Evolutionary conservation across 2,329 filamentous ascomycete genomes (phyloP), one percentile per base, ranked within the genome.

Genomic region (Alternaria infectoria): DNA sequence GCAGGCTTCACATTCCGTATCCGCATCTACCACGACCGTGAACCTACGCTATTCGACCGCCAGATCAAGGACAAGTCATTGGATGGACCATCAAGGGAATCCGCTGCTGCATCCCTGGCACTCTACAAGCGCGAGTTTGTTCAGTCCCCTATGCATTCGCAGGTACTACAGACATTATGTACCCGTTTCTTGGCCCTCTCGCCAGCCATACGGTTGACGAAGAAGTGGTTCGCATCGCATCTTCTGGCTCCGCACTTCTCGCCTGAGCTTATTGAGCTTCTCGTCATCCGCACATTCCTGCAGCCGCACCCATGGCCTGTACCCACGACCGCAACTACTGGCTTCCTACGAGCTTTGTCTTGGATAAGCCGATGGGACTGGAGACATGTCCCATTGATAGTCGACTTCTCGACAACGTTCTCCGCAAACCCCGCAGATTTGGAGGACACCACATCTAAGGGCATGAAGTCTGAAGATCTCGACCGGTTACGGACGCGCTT

Each of bases 331-430:
- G 85, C 90, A 10, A 89, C 89, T 71, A 90, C 91, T 0, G 96
- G 92, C 5, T 95, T 99, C 75, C 81, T 97, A 26, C 89, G 94
- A 21, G 92, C 92, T 1, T 83, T 99, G 2, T 83, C 90, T 30
- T 91, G 95, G 78, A 84, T 99, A 13, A 89, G 93, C 1, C 86
- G 89, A 45, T 99, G 96, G 93, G 93, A 98, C 77, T 99, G 96
- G 96, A 88, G 92, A 26, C 85, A 89, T 8, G 90, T 93, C 57
- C 91, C 96, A 2, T 84, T 98, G 30, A 85, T 97, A 32, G 85
- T 97, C 25, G 93, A 97, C 77, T 86, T 93, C 25, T 86, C 88
- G 23, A 69, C 71, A 15, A 67, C 65, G 2, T 72, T 72, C 44
- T 64, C 72, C 8, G 65, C 59, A 26, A 71, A 68, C 40, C 64